These are phyloP conservation scores for Pholiota adiposa DNA, from an alignment of 1,284 basidiomycete genomes.

Conservation along the genomic window DNA sequence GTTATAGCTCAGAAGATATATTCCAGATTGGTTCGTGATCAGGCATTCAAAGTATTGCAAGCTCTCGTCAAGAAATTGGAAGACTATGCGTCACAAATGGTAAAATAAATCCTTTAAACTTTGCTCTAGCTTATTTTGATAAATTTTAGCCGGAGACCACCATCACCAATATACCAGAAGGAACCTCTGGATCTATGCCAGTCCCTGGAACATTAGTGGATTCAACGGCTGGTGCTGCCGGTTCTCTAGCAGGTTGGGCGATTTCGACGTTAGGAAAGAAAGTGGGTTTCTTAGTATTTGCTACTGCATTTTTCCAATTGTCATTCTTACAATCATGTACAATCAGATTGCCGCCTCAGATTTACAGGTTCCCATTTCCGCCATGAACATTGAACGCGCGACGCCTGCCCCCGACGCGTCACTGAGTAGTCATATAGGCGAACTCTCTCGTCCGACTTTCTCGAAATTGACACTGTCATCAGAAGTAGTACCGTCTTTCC, in stretches of 20 bases:
- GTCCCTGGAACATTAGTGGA: slow-evolving; percentile 72
- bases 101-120: slow-evolving; percentile 44
- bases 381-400: slow-evolving; percentile 39
- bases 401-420: slow-evolving; percentile 36
- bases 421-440: slow-evolving; percentile 27
- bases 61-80: slow-evolving; percentile 88
- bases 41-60: slow-evolving; percentile 91
- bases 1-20: background rate
- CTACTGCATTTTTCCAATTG: background rate
- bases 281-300: slow-evolving; percentile 40
- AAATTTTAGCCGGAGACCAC: slow-evolving; percentile 27
- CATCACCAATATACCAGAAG: slow-evolving; percentile 13
- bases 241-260: slow-evolving; percentile 92
- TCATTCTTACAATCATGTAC: background rate
- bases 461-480: slow-evolving; percentile 16
- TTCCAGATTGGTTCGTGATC: slow-evolving; percentile 83
- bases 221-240: slow-evolving; percentile 87
- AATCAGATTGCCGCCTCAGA: slow-evolving; percentile 71
- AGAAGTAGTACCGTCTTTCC: slow-evolving; percentile 12
- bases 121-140: slow-evolving; percentile 45
- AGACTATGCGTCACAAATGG: slow-evolving; percentile 79
- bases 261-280: slow-evolving; percentile 86
- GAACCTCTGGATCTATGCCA: slow-evolving; percentile 33
- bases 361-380: slow-evolving; percentile 60
- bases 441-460: slow-evolving; percentile 26